phyloP scores from a whole-genome alignment of 202 grass and related monocot species.

The Zizania palustris region DNA sequence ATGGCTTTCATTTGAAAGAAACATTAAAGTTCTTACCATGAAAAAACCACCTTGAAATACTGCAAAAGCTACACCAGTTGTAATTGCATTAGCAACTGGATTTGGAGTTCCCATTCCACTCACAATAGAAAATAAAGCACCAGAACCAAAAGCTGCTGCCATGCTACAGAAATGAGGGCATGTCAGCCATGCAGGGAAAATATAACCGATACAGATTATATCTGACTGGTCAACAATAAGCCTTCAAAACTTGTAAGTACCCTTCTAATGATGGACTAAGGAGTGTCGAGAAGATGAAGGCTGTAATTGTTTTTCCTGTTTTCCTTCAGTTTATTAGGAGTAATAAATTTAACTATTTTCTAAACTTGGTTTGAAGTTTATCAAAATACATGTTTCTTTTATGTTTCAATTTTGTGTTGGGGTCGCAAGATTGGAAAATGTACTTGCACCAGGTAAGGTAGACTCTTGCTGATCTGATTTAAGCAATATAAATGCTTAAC shows the following conservation, averaged over 20 bases:
- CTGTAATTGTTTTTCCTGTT: background rate
- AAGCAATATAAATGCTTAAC: background rate
- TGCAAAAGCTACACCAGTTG: conserved; percentile 86
- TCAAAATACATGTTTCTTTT: background rate
- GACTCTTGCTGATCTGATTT: background rate
- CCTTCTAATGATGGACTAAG: background rate
- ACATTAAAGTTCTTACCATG: conserved; percentile 66
- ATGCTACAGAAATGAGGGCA: conserved; percentile 66
- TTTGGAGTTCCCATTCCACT: conserved; percentile 89
- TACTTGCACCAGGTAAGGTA: background rate
- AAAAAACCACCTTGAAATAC: conserved; percentile 92
- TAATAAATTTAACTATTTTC: conserved; percentile 8
- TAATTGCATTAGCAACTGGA: conserved; percentile 78
- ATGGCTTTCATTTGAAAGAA: conserved; percentile 8
- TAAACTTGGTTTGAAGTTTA: background rate
- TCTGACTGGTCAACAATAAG: conserved; percentile 31
- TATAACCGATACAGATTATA: conserved; percentile 6
- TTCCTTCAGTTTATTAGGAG: background rate
- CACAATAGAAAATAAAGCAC: conserved; percentile 91
- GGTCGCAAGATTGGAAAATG: background rate
- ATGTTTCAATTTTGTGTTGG: background rate
- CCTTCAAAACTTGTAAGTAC: background rate
- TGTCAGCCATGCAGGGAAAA: conserved; percentile 1
- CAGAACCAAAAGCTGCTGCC: conserved; percentile 93
- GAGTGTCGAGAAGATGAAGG: background rate